Conservation (phyloP, 768 basidiomycete species). For the Suillus subaureus region DNA sequence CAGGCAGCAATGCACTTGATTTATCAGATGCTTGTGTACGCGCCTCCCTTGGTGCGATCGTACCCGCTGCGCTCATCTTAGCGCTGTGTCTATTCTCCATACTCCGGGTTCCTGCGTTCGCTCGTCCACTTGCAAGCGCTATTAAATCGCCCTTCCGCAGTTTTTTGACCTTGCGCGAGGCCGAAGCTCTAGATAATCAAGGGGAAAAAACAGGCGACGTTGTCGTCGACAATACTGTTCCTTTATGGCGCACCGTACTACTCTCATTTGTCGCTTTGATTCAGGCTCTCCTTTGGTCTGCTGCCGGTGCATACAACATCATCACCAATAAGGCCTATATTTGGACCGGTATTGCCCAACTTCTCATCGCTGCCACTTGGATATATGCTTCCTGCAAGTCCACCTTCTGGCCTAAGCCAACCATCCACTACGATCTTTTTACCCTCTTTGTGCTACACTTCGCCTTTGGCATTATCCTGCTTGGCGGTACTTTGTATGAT, state of each 20-base stretch:
- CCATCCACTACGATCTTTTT: conserved; percentile 67
- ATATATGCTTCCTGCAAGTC: conserved; percentile 64
- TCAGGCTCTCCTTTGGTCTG: conserved; percentile 61
- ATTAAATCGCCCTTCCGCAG: conserved; percentile 34
- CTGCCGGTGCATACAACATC: conserved; percentile 55
- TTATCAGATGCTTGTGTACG: conserved; percentile 50
- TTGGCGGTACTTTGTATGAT: conserved; percentile 60
- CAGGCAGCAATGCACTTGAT: conserved; percentile 32
- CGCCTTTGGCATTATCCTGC: conserved; percentile 43
- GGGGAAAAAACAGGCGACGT: conserved; percentile 5
- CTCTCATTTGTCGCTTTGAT: conserved; percentile 57
- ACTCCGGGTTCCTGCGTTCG: conserved; percentile 26
- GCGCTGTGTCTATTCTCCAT: conserved; percentile 42
- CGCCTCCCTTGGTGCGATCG: conserved; percentile 51
- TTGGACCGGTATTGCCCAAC: conserved; percentile 41
- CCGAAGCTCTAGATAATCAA: conserved; percentile 47
- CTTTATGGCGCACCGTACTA: conserved; percentile 64
- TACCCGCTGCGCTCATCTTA: conserved; percentile 50
- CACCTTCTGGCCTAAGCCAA: conserved; percentile 52
- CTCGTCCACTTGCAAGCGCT: conserved; percentile 16
- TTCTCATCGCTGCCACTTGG: conserved; percentile 62
- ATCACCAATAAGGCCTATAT: conserved; percentile 36
- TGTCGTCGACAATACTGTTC: conserved; percentile 23
- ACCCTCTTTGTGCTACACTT: conserved; percentile 55
- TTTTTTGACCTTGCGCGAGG: conserved; percentile 57